Conservation (phyloP, 2,329 filamentous ascomycete genomes). For the Diaporthe batatas region DNA sequence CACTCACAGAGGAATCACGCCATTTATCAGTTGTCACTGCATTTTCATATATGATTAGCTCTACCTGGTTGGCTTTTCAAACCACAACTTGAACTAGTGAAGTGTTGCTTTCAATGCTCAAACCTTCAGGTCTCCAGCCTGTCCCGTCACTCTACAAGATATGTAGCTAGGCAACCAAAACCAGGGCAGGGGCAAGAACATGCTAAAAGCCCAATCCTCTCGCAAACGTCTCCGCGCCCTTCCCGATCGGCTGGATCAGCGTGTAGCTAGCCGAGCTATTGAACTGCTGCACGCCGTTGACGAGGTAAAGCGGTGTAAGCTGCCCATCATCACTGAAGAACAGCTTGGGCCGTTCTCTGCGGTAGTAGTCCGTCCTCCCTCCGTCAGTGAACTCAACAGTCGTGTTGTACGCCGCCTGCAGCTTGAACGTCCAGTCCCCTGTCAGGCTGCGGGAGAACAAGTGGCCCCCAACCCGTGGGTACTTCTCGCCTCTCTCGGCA, state of each 20-base stretch:
- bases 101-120: too few relatives aligned
- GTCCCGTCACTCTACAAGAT: too few relatives aligned
- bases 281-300: slow-evolving; percentile 56
- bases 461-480: slow-evolving; percentile 21
- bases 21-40: too few relatives aligned
- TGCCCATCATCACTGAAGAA: slow-evolving; percentile 61
- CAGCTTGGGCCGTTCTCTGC: slow-evolving; percentile 62
- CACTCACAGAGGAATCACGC: too few relatives aligned
- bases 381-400: slow-evolving; percentile 56
- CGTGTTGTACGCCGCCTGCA: slow-evolving; percentile 28
- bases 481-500: slow-evolving; percentile 21
- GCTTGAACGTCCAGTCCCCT: slow-evolving; percentile 27
- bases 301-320: slow-evolving; percentile 61
- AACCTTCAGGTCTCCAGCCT: too few relatives aligned
- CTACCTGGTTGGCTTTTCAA: too few relatives aligned
- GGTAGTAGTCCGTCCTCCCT: slow-evolving; percentile 53
- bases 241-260: slow-evolving; percentile 31
- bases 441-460: slow-evolving; percentile 14
- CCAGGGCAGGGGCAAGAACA: too few relatives aligned
- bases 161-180: too few relatives aligned
- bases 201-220: not conserved
- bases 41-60: too few relatives aligned
- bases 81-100: too few relatives aligned
- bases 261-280: slow-evolving; percentile 31
- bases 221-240: not conserved